Evolutionary conservation across 352 stramenopile genomes (phyloP).

Genomic region (Phytophthora sp.): DNA sequence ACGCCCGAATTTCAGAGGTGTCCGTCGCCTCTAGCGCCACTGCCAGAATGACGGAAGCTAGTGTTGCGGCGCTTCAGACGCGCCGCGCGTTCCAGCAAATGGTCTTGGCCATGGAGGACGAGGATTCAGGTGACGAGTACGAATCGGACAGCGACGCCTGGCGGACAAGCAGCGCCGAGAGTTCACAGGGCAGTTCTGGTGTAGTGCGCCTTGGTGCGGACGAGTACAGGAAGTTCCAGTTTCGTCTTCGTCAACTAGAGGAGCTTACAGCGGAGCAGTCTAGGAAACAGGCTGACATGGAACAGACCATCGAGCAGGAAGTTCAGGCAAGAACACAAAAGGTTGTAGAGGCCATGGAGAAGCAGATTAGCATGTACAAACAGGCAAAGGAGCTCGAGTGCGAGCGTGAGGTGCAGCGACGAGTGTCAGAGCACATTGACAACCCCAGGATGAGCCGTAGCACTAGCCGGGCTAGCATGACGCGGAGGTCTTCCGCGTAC

Average conservation of each 20-base stretch:
- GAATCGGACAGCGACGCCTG: constrained; percentile 58
- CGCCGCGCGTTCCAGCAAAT: constrained; percentile 85
- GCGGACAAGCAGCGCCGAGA: constrained; percentile 21
- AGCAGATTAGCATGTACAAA: constrained; percentile 88
- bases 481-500: constrained; percentile 22
- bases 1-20: constrained; percentile 10
- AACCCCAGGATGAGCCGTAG: constrained; percentile 25
- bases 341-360: constrained; percentile 78
- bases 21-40: constrained; percentile 6
- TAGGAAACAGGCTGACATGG: constrained; percentile 72
- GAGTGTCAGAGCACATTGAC: constrained; percentile 59
- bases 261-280: constrained; percentile 76
- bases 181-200: constrained; percentile 28
- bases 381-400: constrained; percentile 82
- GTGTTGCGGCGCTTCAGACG: constrained; percentile 75
- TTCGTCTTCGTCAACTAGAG: constrained; percentile 78
- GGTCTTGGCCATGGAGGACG: constrained; percentile 82
- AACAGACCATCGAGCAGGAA: constrained; percentile 81
- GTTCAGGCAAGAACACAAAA: constrained; percentile 69
- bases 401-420: constrained; percentile 79
- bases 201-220: constrained; percentile 67
- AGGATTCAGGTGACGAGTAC: constrained; percentile 65
- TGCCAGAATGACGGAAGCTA: constrained; percentile 62
- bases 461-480: constrained; percentile 17
- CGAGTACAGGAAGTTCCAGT: constrained; percentile 88